Evolutionary conservation across 2,329 filamentous ascomycete species (phyloP).

Genomic region (Arthrobotrys iridis): DNA sequence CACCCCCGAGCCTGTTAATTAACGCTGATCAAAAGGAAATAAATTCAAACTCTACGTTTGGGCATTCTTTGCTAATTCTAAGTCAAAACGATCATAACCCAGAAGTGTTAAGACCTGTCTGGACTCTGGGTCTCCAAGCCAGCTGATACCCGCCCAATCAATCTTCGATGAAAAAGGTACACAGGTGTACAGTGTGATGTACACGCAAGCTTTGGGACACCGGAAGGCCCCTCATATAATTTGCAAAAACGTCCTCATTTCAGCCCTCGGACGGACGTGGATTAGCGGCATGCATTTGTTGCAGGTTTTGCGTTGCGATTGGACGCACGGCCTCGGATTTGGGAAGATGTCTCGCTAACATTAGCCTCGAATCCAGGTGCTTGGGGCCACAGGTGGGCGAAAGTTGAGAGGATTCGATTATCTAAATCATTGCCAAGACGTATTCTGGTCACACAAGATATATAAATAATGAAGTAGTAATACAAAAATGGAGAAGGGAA

Average conservation of each 20-base stretch:
- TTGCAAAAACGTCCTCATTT: slow-evolving; percentile 34
- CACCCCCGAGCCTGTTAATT: background rate
- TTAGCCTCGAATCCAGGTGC: too few relatives aligned
- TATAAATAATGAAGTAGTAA: too few relatives aligned
- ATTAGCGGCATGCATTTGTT: slow-evolving; percentile 15
- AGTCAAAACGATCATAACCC: too few relatives aligned
- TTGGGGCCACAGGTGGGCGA: background rate
- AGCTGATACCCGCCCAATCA: slow-evolving; percentile 1
- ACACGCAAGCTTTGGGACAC: background rate
- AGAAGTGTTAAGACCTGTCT: background rate
- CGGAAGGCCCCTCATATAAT: background rate
- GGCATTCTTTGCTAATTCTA: too few relatives aligned
- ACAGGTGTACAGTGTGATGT: background rate
- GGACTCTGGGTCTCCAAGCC: background rate
- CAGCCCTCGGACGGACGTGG: slow-evolving; percentile 11
- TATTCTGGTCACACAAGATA: too few relatives aligned
- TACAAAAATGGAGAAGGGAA: slow-evolving; percentile 1
- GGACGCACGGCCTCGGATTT: background rate
- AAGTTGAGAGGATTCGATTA: background rate
- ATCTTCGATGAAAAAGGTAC: background rate
- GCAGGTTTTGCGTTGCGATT: slow-evolving; percentile 30
- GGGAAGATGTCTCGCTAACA: background rate
- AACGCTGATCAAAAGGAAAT: too few relatives aligned
- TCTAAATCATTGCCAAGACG: background rate
- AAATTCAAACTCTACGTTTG: slow-evolving; percentile 1